These are phyloP conservation scores for Sporobolomyces pararoseus DNA, from an alignment of 768 basidiomycete genomes.

Conservation along the genomic window DNA sequence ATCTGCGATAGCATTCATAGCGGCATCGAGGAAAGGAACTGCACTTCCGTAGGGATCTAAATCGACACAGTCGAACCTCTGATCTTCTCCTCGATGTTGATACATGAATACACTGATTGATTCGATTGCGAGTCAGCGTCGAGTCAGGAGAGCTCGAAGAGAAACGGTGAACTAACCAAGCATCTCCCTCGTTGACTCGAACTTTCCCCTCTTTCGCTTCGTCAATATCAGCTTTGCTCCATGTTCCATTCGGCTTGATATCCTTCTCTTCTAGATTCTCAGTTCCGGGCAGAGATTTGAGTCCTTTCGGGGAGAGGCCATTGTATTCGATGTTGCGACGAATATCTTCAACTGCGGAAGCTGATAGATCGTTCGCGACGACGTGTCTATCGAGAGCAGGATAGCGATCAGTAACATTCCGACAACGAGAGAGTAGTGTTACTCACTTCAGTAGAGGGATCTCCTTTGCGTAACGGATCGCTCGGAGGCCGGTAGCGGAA, in stretches of 20 bases:
- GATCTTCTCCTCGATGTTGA: conserved; percentile 66
- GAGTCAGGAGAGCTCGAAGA: neutral
- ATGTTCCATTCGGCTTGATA: conserved; percentile 5
- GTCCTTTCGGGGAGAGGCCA: conserved; percentile 53
- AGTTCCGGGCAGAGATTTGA: conserved; percentile 1
- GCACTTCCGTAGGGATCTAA: conserved; percentile 97
- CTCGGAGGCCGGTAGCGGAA: conserved; percentile 89
- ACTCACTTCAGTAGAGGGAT: conserved; percentile 81
- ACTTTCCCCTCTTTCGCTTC: conserved; percentile 57
- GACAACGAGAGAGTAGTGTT: neutral
- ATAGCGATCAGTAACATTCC: neutral
- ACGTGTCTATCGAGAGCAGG: conserved; percentile 66
- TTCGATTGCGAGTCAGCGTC: neutral
- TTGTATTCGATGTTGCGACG: conserved; percentile 78
- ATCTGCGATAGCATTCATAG: conserved; percentile 80
- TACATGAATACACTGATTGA: conserved; percentile 76
- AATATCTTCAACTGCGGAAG: conserved; percentile 79
- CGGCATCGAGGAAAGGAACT: conserved; percentile 91
- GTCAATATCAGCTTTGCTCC: conserved; percentile 26
- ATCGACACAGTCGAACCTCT: conserved; percentile 88
- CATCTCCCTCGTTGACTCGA: conserved; percentile 84
- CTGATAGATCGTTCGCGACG: conserved; percentile 88
- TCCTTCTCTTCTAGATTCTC: conserved; percentile 16
- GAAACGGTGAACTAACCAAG: conserved; percentile 62
- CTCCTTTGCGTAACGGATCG: conserved; percentile 96